These are phyloP conservation scores for Alternaria hordeiaustralica DNA, from an alignment of 2,329 filamentous ascomycete species.

Conservation along the genomic window DNA sequence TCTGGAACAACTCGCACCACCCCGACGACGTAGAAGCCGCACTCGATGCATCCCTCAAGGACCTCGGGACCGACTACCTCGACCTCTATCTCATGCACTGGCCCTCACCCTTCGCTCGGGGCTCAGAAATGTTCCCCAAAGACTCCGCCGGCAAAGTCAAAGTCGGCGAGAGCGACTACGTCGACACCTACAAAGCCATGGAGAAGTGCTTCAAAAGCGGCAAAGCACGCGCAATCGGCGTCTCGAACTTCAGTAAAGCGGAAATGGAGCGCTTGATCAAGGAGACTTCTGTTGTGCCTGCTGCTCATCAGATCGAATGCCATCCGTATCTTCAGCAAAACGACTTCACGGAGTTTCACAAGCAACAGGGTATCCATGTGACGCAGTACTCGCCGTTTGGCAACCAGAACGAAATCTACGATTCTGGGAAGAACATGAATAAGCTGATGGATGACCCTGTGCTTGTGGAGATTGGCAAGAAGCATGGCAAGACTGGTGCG, in stretches of 20 bases:
- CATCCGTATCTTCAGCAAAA: constrained; percentile 42
- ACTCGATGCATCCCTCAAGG: constrained; percentile 75
- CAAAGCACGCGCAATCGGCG: constrained; percentile 41
- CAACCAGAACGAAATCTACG: constrained; percentile 45
- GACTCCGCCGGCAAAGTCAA: constrained; percentile 48
- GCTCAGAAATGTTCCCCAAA: constrained; percentile 65
- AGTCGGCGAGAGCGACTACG: constrained; percentile 33
- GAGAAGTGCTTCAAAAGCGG: constrained; percentile 45
- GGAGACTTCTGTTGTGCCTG: constrained; percentile 35
- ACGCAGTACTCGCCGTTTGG: constrained; percentile 45
- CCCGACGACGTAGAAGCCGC: constrained; percentile 68
- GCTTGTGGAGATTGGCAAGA: constrained; percentile 71
- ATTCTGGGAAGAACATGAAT: constrained; percentile 34
- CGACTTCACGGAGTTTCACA: constrained; percentile 34
- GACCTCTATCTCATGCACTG: constrained; percentile 80
- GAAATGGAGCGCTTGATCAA: constrained; percentile 62
- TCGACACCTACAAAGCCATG: constrained; percentile 50
- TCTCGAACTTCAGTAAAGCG: constrained; percentile 43
- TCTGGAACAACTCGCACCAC: constrained; percentile 91
- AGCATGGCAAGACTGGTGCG: constrained; percentile 73
- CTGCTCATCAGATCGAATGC: constrained; percentile 41
- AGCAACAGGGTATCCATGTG: constrained; percentile 40
- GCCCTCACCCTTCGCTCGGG: constrained; percentile 81
- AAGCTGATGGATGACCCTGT: constrained; percentile 58
- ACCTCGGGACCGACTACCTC: constrained; percentile 84